Evolutionary conservation across 495 filamentous ascomycete species (phyloP).

Genomic region (Jackrogersella multiformis): DNA sequence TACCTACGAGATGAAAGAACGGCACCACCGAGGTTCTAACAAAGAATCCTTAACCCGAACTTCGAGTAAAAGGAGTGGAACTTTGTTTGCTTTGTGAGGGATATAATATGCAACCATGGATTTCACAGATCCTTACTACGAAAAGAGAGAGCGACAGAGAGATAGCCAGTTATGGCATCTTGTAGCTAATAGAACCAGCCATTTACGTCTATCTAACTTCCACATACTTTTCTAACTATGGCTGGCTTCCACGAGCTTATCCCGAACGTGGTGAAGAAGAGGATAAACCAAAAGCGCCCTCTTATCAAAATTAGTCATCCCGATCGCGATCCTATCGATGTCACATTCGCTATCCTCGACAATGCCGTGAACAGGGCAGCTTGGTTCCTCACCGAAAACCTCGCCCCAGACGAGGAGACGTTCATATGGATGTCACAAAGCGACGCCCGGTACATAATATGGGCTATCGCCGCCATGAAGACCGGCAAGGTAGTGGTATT

Average conservation of each 20-base stretch:
- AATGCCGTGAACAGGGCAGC: slow-evolving; percentile 41
- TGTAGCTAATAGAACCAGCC: neutral
- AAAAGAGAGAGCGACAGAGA: too few species aligned
- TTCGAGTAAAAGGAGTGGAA: slow-evolving; percentile 10
- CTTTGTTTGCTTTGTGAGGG: slow-evolving; percentile 10
- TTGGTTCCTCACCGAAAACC: slow-evolving; percentile 41
- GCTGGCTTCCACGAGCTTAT: slow-evolving; percentile 40
- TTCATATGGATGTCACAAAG: slow-evolving; percentile 42
- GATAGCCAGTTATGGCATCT: neutral
- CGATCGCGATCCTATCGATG: slow-evolving; percentile 28
- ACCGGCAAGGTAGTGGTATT: slow-evolving; percentile 39
- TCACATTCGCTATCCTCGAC: slow-evolving; percentile 36
- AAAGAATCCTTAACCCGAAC: slow-evolving; percentile 19
- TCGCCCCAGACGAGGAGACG: slow-evolving; percentile 29
- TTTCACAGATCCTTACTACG: neutral
- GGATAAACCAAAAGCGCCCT: slow-evolving; percentile 31
- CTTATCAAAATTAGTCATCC: slow-evolving; percentile 33
- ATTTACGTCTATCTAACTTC: neutral
- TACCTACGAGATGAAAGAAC: slow-evolving; percentile 19
- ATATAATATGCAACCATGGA: slow-evolving; percentile 17
- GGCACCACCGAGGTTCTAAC: neutral
- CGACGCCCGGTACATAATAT: slow-evolving; percentile 39
- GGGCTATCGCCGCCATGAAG: slow-evolving; percentile 41
- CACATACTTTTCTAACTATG: slow-evolving; percentile 16
- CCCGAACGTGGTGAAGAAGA: slow-evolving; percentile 32